A percentile compares a stretch with the other conserved stretches of the same genome.
Conservation (phyloP, 306 rosid species). For the Quercus berberidifolia region DNA sequence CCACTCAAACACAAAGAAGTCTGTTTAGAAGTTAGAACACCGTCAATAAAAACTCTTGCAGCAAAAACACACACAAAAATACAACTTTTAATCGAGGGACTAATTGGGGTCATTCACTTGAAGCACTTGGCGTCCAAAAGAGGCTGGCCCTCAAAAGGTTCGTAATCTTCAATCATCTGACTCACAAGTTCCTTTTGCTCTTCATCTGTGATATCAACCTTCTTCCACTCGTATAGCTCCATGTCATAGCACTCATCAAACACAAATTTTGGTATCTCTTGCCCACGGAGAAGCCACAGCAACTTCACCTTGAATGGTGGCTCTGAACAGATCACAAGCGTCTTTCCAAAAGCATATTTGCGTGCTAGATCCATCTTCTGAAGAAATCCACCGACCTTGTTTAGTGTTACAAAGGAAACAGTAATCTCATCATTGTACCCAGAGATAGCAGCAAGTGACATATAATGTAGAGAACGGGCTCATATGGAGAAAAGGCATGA, state of each 20-base stretch:
- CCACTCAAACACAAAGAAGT: too few species aligned
- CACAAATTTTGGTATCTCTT: conserved; percentile 69
- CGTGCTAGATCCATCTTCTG: conserved; percentile 90
- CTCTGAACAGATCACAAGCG: conserved; percentile 74
- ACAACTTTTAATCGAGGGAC: too few species aligned
- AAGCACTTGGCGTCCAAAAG: conserved; percentile 85
- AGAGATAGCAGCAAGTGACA: conserved; percentile 41
- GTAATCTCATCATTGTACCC: conserved; percentile 83
- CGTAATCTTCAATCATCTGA: conserved; percentile 80
- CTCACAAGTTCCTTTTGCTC: conserved; percentile 73
- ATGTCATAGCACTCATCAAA: conserved; percentile 84
- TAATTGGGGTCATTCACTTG: conserved; percentile 36
- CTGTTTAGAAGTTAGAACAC: neutral
- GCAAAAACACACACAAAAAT: too few species aligned
- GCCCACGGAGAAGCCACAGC: conserved; percentile 94
- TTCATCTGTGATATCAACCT: conserved; percentile 71
- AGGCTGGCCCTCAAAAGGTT: conserved; percentile 81
- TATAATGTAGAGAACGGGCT: neutral
- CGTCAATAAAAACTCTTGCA: too few species aligned
- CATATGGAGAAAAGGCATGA: neutral
- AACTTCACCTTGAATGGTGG: conserved; percentile 87
- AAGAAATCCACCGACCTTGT: conserved; percentile 83
- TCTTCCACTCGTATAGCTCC: conserved; percentile 85
- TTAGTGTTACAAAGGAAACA: conserved; percentile 80
- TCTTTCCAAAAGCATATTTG: conserved; percentile 86